phyloP scores from a whole-genome alignment of 2,329 filamentous ascomycete genomes.

The Fusarium hostae region DNA sequence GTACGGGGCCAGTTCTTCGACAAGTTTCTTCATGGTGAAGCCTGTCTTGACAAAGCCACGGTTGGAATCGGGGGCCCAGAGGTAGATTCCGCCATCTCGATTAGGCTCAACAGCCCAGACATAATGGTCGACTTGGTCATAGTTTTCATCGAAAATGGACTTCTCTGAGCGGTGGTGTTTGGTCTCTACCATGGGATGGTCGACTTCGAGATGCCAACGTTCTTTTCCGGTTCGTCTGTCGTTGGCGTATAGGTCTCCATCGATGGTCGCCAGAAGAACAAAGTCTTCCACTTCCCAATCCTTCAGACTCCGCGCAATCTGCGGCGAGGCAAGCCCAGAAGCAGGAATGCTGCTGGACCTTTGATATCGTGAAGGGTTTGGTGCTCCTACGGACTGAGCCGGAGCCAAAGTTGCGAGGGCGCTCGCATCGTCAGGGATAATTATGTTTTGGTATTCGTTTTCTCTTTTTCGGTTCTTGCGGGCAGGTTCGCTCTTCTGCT shows the following conservation, averaged over 20 bases:
- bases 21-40: constrained; percentile 84
- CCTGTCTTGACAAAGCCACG: constrained; percentile 72
- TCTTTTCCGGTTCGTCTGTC: constrained; percentile 87
- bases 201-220: constrained; percentile 86
- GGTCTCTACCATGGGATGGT: constrained; percentile 91
- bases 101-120: constrained; percentile 96
- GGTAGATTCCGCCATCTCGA: constrained; percentile 85
- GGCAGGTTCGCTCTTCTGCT: constrained; percentile 40
- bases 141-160: constrained; percentile 68
- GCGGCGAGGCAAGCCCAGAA: constrained; percentile 81
- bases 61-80: constrained; percentile 76
- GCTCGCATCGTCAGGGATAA: constrained; percentile 79
- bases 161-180: constrained; percentile 79
- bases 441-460: constrained; percentile 47
- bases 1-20: constrained; percentile 84
- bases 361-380: constrained; percentile 73
- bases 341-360: constrained; percentile 66
- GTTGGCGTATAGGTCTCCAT: constrained; percentile 92
- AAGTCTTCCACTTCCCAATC: constrained; percentile 99
- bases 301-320: constrained; percentile 94
- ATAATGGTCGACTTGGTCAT: constrained; percentile 80
- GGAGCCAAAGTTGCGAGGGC: constrained; percentile 98
- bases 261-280: constrained; percentile 99
- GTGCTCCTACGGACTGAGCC: constrained; percentile 95
- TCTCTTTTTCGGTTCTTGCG: constrained; percentile 49